These are phyloP conservation scores for Eucommia ulmoides DNA, from an alignment of 257 asterid species.

Conservation along the genomic window DNA sequence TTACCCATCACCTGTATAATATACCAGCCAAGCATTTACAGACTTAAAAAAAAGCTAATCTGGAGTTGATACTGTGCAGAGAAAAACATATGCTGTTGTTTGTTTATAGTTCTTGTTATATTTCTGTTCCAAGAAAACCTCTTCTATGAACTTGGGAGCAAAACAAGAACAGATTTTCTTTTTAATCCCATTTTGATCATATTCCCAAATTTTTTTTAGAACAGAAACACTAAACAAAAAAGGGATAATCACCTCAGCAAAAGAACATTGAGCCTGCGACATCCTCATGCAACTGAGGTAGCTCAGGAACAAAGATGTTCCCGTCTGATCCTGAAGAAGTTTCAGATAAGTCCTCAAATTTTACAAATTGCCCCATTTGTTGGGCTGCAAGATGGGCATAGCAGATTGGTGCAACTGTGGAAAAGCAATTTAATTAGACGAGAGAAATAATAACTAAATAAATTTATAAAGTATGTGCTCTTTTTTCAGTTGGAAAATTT, in stretches of 20 bases:
- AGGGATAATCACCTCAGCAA: conserved; percentile 42
- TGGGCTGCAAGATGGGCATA: conserved; percentile 94
- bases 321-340: conserved; percentile 40
- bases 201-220: too few species aligned
- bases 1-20: neutral
- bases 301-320: conserved; percentile 33
- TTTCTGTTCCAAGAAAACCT: too few species aligned
- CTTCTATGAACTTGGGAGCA: too few species aligned
- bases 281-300: conserved; percentile 62
- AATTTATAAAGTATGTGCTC: neutral
- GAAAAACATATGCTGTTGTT: neutral
- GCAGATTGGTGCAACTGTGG: conserved; percentile 71
- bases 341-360: conserved; percentile 54
- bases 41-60: conserved; percentile 1
- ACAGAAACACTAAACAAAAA: too few species aligned
- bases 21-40: conserved; percentile 16
- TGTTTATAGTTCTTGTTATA: too few species aligned
- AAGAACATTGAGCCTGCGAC: conserved; percentile 90
- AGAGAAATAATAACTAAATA: neutral
- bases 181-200: too few species aligned
- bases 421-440: neutral
- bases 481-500: neutral
- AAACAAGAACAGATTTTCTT: too few species aligned
- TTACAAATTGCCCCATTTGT: conserved; percentile 65
- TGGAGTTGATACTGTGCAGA: neutral